These are phyloP conservation scores for Morella rubra DNA, from an alignment of 306 rosid species.

Conservation along the genomic window DNA sequence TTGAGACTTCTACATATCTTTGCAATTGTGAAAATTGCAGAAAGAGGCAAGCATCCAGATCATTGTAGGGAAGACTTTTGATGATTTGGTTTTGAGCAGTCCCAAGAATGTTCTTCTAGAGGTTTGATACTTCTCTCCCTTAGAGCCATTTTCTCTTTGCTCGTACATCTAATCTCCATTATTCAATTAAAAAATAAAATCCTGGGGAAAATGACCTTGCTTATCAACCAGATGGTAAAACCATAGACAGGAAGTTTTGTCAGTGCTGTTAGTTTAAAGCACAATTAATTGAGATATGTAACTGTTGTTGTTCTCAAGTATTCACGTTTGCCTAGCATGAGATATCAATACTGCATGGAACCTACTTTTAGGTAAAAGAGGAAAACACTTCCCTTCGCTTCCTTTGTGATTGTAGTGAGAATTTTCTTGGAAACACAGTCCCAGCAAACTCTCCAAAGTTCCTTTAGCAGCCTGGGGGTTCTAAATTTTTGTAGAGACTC, in stretches of 20 bases:
- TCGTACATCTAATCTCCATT: conserved; percentile 10
- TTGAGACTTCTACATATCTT: conserved; percentile 10
- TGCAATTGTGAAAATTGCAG: conserved; percentile 48
- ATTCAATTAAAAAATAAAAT: background rate
- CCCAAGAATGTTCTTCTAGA: conserved; percentile 73
- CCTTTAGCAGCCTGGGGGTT: background rate
- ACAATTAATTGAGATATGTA: background rate
- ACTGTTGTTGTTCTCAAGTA: background rate
- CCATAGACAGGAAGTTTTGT: background rate
- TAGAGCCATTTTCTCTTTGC: conserved; percentile 9
- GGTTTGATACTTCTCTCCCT: conserved; percentile 50
- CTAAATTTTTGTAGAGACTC: background rate
- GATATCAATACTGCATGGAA: background rate
- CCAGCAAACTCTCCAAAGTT: background rate
- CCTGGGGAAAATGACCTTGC: background rate
- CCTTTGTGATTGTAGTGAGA: background rate
- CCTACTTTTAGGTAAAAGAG: background rate
- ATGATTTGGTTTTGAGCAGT: conserved; percentile 60
- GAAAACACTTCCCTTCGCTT: background rate
- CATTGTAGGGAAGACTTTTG: conserved; percentile 76
- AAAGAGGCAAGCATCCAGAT: conserved; percentile 53
- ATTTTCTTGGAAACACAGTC: background rate
- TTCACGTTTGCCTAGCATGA: background rate
- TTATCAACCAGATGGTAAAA: background rate
- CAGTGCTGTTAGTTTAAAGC: background rate